Evolutionary conservation across 139 green algal genomes (phyloP), one percentile per base, ranked within the genome.

Genomic region (Closterium sp.): DNA sequence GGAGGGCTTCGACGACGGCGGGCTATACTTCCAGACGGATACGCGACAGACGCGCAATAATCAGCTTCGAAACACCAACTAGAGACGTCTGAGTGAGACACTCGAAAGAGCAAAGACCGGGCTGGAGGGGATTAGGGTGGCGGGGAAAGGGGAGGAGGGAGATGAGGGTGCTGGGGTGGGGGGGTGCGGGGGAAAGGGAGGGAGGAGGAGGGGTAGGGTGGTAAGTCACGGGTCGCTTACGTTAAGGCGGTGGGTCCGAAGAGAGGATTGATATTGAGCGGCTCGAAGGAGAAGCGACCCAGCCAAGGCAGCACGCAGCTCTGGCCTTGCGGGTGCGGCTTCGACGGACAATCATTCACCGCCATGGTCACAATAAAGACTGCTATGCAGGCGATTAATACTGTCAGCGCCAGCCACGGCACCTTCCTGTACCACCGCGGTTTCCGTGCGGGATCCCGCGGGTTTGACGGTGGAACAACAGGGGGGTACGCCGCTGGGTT

Each of bases 291-390:
- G 70, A 94, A 31, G 10, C 31, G 91, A 11, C 91, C 91, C 45
- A 94, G 31, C 28, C 42, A 94, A 22, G 31, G 32, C 31, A 94
- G 31, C 70, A 93, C 89, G 91, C 91, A 94, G 30, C 88, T 28
- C 31, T 93, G 28, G 31, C 42, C 27, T 50, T 29, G n/a, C 10
- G 34, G 29, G 29, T 89, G 42, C 32, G 45, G 22, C 13, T 89
- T 34, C 32, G 42, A 88, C 30, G 91, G 91, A 22, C 91, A 94
- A 45, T 94, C 28, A 30, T 94, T 94, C 62, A 89, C 89, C 29
- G 38, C 45, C 91, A 94, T 93, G 24, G 89, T 89, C 31, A 94
- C 79, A 79, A 94, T 89, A 31, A 94, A 94, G 34, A 94, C 30
- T 30, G 62, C 50, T 22, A 89, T 30, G 89, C 91, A 94, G 24